A percentile compares a stretch with the other conserved stretches of the same genome.
These are phyloP conservation scores for Scytalidium sp. DNA, from an alignment of 2,329 filamentous ascomycete species.

Conservation along the genomic window DNA sequence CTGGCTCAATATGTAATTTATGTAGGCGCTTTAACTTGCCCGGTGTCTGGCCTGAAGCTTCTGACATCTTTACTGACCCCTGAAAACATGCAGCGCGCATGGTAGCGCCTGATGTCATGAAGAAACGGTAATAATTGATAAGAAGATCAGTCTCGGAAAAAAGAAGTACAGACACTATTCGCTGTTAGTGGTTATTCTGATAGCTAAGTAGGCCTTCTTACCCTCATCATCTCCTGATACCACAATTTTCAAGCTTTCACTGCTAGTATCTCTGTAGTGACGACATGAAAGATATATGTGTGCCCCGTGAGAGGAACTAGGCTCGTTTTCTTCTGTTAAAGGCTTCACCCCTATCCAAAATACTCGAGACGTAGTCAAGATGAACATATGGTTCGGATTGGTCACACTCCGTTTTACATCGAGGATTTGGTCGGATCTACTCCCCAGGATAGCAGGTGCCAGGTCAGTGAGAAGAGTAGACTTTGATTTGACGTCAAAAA, in stretches of 20 bases:
- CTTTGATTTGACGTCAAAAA: slow-evolving; percentile 24
- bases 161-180: slow-evolving; percentile 19
- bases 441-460: slow-evolving; percentile 12
- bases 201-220: slow-evolving; percentile 4
- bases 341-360: slow-evolving; percentile 27
- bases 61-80: slow-evolving; percentile 15
- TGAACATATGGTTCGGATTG: slow-evolving; percentile 47
- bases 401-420: slow-evolving; percentile 49
- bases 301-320: slow-evolving; percentile 6
- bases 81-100: slow-evolving; percentile 9
- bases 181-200: slow-evolving; percentile 10
- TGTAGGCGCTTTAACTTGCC: background rate
- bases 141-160: slow-evolving; percentile 18
- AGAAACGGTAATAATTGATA: slow-evolving; percentile 25
- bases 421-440: slow-evolving; percentile 48
- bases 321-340: slow-evolving; percentile 10
- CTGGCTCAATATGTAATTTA: background rate
- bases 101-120: background rate
- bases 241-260: slow-evolving; percentile 37
- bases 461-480: slow-evolving; percentile 15
- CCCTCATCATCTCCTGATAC: slow-evolving; percentile 23
- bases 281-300: slow-evolving; percentile 39
- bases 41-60: slow-evolving; percentile 1
- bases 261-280: slow-evolving; percentile 39
- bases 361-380: slow-evolving; percentile 44